Evolutionary conservation across 306 rosid species (phyloP).

Genomic region (Ammopiptanthus mongolicus): DNA sequence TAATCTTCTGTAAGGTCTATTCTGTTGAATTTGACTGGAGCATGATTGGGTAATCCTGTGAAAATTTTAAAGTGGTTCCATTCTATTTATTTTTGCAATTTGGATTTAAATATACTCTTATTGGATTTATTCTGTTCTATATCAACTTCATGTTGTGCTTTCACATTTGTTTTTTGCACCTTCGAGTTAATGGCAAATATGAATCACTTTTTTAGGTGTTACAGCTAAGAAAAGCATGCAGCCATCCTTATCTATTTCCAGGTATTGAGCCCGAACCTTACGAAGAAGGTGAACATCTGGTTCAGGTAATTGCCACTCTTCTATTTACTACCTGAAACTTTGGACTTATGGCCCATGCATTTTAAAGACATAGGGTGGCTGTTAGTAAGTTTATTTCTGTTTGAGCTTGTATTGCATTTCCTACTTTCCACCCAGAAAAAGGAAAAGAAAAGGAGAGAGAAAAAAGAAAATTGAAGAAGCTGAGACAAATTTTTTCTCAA

Average conservation of each 20-base stretch:
- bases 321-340: background rate
- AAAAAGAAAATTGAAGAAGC: background rate
- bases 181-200: background rate
- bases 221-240: constrained; percentile 85
- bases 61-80: background rate
- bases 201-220: constrained; percentile 53
- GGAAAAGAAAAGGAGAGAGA: background rate
- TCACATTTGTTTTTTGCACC: constrained; percentile 9
- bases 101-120: constrained; percentile 4
- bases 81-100: constrained; percentile 4
- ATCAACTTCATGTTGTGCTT: background rate
- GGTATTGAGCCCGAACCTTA: constrained; percentile 98
- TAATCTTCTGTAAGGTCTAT: background rate
- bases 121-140: background rate
- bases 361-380: background rate
- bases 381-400: background rate
- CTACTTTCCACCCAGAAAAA: background rate
- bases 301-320: constrained; percentile 50
- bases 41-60: background rate
- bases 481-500: background rate
- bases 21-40: background rate
- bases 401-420: constrained; percentile 6
- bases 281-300: constrained; percentile 95
- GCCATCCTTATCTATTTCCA: constrained; percentile 95
- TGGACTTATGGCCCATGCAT: background rate